Evolutionary conservation across 1,284 basidiomycete genomes (phyloP).

Genomic region (Amylostereum chailletii): DNA sequence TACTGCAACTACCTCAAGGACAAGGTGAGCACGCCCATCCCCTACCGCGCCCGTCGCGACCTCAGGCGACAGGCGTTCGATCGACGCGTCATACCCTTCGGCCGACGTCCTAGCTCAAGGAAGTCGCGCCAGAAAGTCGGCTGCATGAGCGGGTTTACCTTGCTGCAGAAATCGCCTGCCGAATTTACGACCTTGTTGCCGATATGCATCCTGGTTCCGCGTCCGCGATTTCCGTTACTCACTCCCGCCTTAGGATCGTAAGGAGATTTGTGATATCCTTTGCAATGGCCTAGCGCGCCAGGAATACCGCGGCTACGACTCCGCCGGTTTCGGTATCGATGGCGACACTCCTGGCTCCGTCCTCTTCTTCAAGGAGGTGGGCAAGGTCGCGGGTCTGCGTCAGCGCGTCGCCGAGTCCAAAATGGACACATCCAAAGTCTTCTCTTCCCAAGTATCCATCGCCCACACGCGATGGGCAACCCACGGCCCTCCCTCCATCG

Average conservation of each 20-base stretch:
- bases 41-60: too few relatives aligned
- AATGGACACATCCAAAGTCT: conserved; percentile 77
- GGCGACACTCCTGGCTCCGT: conserved; percentile 79
- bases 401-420: conserved; percentile 80
- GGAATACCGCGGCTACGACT: conserved; percentile 99
- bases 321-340: conserved; percentile 92
- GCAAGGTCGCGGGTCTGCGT: conserved; percentile 93
- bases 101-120: too few relatives aligned
- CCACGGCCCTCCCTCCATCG: conserved; percentile 84
- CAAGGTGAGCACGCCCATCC: conserved; percentile 49
- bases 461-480: conserved; percentile 99
- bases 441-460: conserved; percentile 89
- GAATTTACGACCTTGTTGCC: background rate
- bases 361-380: conserved; percentile 95
- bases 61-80: background rate
- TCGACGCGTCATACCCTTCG: background rate
- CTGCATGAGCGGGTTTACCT: too few relatives aligned
- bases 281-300: conserved; percentile 89
- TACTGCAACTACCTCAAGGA: conserved; percentile 92
- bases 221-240: too few relatives aligned
- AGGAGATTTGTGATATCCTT: conserved; percentile 88
- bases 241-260: conserved; percentile 61
- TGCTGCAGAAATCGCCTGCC: too few relatives aligned
- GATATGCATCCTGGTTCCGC: background rate
- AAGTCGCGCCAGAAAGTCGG: too few relatives aligned